Percentiles rank a stretch among this genome's conserved stretches.
Evolutionary conservation across 805 yeast species (phyloP).

Genomic region (Komagataella pseudopastoris): DNA sequence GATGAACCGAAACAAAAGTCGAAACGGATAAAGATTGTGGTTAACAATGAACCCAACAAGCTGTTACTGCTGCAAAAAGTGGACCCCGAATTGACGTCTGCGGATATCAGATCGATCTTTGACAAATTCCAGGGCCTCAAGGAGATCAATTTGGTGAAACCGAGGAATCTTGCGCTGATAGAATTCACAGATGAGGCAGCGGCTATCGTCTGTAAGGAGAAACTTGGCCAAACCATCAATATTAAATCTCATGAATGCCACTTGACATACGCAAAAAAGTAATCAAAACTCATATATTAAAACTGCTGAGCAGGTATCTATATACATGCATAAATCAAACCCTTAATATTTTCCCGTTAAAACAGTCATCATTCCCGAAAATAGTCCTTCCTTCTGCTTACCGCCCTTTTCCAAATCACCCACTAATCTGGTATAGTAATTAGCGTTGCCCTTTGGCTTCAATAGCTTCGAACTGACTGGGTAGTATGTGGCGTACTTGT

Average conservation of each 20-base stretch:
- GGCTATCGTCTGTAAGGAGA: constrained; percentile 22
- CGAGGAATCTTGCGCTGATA: constrained; percentile 64
- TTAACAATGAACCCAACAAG: constrained; percentile 44
- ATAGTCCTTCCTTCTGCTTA: constrained; percentile 50
- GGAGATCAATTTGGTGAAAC: constrained; percentile 52
- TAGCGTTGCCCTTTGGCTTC: constrained; percentile 77
- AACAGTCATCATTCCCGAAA: constrained; percentile 61
- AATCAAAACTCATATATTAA: constrained; percentile 1
- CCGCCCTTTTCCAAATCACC: constrained; percentile 51
- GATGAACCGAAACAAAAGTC: neutral
- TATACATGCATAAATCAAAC: neutral
- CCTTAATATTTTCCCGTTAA: constrained; percentile 49
- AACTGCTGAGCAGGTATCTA: constrained; percentile 3
- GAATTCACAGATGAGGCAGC: constrained; percentile 50
- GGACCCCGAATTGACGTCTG: constrained; percentile 27
- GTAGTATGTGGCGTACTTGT: constrained; percentile 52
- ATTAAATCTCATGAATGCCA: constrained; percentile 10
- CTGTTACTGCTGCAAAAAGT: constrained; percentile 55
- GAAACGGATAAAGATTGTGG: constrained; percentile 3
- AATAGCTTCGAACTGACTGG: constrained; percentile 50
- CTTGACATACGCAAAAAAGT: constrained; percentile 19
- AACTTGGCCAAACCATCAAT: constrained; percentile 8
- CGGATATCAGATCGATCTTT: constrained; percentile 32
- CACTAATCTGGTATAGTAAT: constrained; percentile 59
- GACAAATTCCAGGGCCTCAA: constrained; percentile 42